Evolutionary conservation across 805 yeast genomes (phyloP).

Genomic region (Spathaspora arborariae): DNA sequence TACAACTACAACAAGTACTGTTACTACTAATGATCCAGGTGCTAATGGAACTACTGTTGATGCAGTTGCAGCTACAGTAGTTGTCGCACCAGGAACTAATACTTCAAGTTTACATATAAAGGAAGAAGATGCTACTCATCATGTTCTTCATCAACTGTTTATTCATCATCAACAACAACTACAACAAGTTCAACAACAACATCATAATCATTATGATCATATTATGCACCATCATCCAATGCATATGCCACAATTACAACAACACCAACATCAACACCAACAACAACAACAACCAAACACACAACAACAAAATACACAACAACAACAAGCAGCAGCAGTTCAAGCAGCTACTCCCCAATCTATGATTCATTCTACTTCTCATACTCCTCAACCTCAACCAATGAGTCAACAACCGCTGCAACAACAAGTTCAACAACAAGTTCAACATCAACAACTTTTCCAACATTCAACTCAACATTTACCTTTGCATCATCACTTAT

Average conservation of each 20-base stretch:
- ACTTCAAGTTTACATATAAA: constrained; percentile 4
- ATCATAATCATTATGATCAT: constrained; percentile 7
- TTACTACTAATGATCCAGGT: constrained; percentile 6
- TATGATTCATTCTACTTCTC: constrained; percentile 3
- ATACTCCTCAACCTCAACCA: constrained; percentile 7
- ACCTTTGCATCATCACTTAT: constrained; percentile 9
- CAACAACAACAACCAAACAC: constrained; percentile 9
- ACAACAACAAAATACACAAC: constrained; percentile 10
- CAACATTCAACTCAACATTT: constrained; percentile 8
- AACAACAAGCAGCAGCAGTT: constrained; percentile 9
- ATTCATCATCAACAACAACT: constrained; percentile 7
- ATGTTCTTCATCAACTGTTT: constrained; percentile 2
- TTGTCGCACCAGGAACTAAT: constrained; percentile 15
- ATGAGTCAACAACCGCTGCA: constrained; percentile 1
- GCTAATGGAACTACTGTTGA: constrained; percentile 11
- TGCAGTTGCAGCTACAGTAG: constrained; percentile 20
- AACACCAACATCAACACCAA: constrained; percentile 1
- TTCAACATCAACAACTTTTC: constrained; percentile 12
- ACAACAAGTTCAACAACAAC: constrained; percentile 7
- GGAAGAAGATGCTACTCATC: constrained; percentile 7
- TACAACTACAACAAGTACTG: not conserved
- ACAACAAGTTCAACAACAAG: constrained; percentile 5
- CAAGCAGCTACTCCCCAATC: constrained; percentile 10
- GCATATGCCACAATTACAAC: not conserved
- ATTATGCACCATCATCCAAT: constrained; percentile 10